Base-by-base conservation (phyloP, 768 basidiomycete genomes). In the Lactarius tabidus region DNA sequence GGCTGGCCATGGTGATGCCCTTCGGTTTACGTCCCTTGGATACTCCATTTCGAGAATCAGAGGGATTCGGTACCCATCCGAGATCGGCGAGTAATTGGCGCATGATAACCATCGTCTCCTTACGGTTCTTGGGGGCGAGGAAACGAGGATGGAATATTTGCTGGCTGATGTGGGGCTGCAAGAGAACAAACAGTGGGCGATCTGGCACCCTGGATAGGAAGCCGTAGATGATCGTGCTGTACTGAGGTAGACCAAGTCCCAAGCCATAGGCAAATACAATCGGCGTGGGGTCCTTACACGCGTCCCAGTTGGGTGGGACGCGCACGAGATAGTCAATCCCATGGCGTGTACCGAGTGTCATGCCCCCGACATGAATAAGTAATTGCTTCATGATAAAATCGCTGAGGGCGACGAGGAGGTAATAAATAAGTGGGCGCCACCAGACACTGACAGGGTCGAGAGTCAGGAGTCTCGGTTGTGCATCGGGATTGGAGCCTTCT, bases 81-180 rank as follows among this genome's bases (percentile, higher is more conserved):
- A 93, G 79, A 62, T 83, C 74, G 36, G 75, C 73, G 45, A 94
- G 74, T 38, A 93, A 77, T 29, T 74, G 76, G 12, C 83, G 85
- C 28, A 97, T 73, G 35, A 79, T 76, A 28, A 79, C 71, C 2
- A 86, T 82, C 67, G 85, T 84, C 69, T 89, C 82, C 58, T 79
- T 76, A 43, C 87, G 81, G n/a, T 76, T 79, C 75, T 87, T 84
- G 0, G 95, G 95, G 38, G 80, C 75, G 51, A 97, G 77, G 76
- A 87, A 94, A 3, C 78, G 76, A 1, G 84, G 80, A 70, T 94
- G 88, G 73, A 96, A 91, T 70, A 97, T 81, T 63, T 89, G 80
- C 75, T 95, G 93, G 69, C 90, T 90, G 71, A 95, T 85, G 70
- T 93, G 89, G 0, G 93, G 93, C 69, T 95, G 93, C 6, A 97